Percentiles rank a stretch among this genome's conserved stretches.
phyloP scores from a whole-genome alignment of 2,329 filamentous ascomycete genomes.

The Cordyceps tenuipes region DNA sequence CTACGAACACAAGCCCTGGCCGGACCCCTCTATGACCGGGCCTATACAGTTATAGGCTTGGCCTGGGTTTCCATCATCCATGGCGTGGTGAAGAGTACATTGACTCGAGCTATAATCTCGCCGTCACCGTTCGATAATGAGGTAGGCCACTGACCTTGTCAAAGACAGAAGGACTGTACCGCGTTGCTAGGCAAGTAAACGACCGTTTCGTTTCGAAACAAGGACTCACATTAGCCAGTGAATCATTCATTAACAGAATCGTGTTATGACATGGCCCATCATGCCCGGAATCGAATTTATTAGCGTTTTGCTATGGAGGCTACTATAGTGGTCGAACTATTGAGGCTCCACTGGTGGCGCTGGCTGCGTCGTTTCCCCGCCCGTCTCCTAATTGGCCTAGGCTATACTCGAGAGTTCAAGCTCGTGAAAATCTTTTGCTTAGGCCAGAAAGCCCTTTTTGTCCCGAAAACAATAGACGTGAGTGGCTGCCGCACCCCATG shows the following conservation, averaged over 20 bases:
- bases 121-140: background rate
- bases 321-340: background rate
- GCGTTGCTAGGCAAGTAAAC: background rate
- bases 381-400: background rate
- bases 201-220: background rate
- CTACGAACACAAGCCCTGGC: slow-evolving; percentile 1
- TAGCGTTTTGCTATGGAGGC: slow-evolving; percentile 2
- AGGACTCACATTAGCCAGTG: background rate
- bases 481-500: background rate
- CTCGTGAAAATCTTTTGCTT: background rate
- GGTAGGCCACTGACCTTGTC: background rate
- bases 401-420: background rate
- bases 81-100: background rate
- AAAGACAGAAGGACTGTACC: background rate
- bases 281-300: slow-evolving; percentile 1
- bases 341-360: background rate
- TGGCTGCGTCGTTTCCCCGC: background rate
- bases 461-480: background rate
- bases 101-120: background rate
- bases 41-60: background rate
- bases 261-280: background rate
- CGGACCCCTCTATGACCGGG: background rate
- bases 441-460: background rate
- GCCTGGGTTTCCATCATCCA: background rate
- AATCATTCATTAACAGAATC: background rate